A percentile compares a stretch with the other conserved stretches of the same genome.
Evolutionary conservation across 495 filamentous ascomycete genomes (phyloP).

Genomic region (Neurospora africana): DNA sequence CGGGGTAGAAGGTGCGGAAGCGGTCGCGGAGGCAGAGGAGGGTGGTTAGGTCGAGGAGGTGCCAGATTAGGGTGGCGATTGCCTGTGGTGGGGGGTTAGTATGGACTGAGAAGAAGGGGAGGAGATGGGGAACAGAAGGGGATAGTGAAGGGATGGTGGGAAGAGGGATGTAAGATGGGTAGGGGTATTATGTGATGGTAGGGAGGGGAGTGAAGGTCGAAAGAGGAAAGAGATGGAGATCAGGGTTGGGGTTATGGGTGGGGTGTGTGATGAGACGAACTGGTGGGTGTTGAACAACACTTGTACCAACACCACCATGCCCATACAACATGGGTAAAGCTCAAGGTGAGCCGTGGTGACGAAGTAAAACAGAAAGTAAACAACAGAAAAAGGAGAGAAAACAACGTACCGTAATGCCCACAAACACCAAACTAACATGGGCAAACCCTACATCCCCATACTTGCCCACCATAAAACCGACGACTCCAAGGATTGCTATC

Average conservation of each 20-base stretch:
- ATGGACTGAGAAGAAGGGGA: neutral
- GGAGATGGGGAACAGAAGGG: neutral
- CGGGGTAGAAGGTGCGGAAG: constrained; percentile 23
- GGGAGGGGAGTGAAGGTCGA: neutral
- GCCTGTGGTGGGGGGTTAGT: constrained; percentile 3
- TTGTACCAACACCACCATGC: neutral
- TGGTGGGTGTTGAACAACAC: neutral
- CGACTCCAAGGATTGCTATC: constrained; percentile 9
- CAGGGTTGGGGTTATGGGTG: neutral
- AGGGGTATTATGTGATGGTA: neutral
- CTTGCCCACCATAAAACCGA: constrained; percentile 11
- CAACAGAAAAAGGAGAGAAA: neutral
- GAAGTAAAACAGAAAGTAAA: neutral
- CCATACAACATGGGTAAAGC: neutral
- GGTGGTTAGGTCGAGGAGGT: constrained; percentile 9
- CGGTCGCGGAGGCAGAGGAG: constrained; percentile 4
- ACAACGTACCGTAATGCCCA: constrained; percentile 9
- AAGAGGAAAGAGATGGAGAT: neutral
- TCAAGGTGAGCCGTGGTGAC: neutral
- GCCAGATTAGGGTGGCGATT: constrained; percentile 8
- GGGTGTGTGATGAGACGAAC: neutral
- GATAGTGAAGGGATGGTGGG: neutral
- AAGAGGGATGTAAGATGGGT: neutral
- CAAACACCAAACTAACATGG: constrained; percentile 15
- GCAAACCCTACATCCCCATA: constrained; percentile 11